Base-by-base conservation (phyloP, 2,329 filamentous ascomycete genomes). In the Aciculosporium take region DNA sequence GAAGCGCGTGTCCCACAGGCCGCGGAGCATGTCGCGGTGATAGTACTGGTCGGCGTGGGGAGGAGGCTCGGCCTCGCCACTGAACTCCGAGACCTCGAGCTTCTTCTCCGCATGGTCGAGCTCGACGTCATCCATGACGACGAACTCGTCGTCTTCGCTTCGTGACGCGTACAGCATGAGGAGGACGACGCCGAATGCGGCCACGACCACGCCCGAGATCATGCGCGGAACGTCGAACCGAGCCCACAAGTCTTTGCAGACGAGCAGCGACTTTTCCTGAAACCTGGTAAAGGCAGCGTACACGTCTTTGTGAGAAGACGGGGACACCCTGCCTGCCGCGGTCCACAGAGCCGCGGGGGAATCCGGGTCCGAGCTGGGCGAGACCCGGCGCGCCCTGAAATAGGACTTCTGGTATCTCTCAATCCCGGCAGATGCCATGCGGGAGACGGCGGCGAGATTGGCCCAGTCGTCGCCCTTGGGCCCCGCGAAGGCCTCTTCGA, bases 401-500 rank as follows among this genome's bases (percentile, higher is more conserved):
- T 98, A 98, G 36, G 86, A 80, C 41, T 74, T 68, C 56, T 95
- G 88, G 54, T 98, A 98, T 50, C 83, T 76, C 60, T 87, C 79
- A 44, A 95, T 91, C 47, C 91, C 89, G 7, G 86, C 84, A 20
- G 86, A 77, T 1, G 87, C 72, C 45, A 94, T 66, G 21, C 82
- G 79, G 40, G 81, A 84, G 1, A 88, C 87, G 3, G 72, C 68
- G 0, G 84, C 84, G 32, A 98, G 66, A 49, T 84, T 91, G 36
- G 76, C 67, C 74, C 81, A 91, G 45, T 85, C 73, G 27, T 74
- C 71, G 24, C 81, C 82, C 18, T 72, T 69, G 2, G 65, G 61
- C 1, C 84, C 84, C 15, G 81, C 71, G 60, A 98, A 98, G 3
- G 87, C 88, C 61, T 98, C 91, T 49, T 94, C 84, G 46, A 98